Percentiles rank a stretch among this genome's conserved stretches.
phyloP scores from a whole-genome alignment of 768 basidiomycete species.

The Podaxis pistillaris region DNA sequence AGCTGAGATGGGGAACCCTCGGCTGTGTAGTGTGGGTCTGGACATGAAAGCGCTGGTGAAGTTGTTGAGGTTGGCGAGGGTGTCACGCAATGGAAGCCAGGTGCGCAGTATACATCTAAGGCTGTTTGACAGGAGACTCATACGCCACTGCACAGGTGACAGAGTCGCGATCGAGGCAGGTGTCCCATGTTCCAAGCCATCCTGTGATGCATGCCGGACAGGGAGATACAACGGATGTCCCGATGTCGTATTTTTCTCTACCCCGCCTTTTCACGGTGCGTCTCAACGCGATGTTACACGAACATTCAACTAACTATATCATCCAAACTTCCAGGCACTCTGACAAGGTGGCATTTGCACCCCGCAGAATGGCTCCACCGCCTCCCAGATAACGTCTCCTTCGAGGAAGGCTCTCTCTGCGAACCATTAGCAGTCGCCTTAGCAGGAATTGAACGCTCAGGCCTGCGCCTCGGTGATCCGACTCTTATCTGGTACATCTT shows the following conservation, averaged over 20 bases:
- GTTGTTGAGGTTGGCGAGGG: conserved; percentile 63
- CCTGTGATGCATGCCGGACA: conserved; percentile 61
- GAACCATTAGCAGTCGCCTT: conserved; percentile 68
- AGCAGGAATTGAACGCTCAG: conserved; percentile 65
- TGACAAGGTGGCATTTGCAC: conserved; percentile 66
- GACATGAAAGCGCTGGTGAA: conserved; percentile 71
- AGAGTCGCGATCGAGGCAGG: conserved; percentile 69
- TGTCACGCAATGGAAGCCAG: conserved; percentile 64
- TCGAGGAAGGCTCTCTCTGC: conserved; percentile 67
- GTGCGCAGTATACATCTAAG: conserved; percentile 25
- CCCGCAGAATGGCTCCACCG: conserved; percentile 69
- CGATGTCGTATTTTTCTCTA: conserved; percentile 65
- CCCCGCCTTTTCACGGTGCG: conserved; percentile 64
- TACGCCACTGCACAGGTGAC: conserved; percentile 40
- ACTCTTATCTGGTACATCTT: conserved; percentile 52
- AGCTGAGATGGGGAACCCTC: neutral
- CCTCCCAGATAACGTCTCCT: conserved; percentile 59
- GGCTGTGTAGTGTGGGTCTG: conserved; percentile 54
- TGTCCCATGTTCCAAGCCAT: conserved; percentile 62
- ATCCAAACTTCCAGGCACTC: conserved; percentile 40
- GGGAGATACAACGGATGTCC: conserved; percentile 66
- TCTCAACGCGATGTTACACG: neutral
- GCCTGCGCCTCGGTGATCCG: conserved; percentile 63
- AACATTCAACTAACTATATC: neutral
- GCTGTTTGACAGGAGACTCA: neutral